These are phyloP conservation scores for Septoria petroselini DNA, from an alignment of 2,329 filamentous ascomycete genomes.

Conservation along the genomic window DNA sequence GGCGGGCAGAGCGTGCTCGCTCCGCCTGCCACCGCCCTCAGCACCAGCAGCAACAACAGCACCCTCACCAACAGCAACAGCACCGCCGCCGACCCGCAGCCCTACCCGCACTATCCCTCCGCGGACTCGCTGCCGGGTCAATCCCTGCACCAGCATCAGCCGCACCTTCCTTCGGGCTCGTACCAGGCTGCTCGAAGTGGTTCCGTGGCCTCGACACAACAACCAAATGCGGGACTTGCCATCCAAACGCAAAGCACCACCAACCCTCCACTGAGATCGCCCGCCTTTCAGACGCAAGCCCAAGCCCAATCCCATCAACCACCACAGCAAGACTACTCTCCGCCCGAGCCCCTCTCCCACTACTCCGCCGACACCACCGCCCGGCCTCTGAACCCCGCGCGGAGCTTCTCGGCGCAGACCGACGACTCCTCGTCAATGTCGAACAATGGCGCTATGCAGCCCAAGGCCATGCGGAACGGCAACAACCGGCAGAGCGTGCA, in stretches of 20 bases:
- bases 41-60: conserved; percentile 20
- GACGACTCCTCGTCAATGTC: conserved; percentile 36
- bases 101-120: conserved; percentile 18
- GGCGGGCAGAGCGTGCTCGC: conserved; percentile 30
- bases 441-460: conserved; percentile 34
- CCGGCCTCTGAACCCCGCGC: conserved; percentile 29
- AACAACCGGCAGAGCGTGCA: conserved; percentile 38
- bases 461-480: conserved; percentile 29
- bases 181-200: conserved; percentile 28
- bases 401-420: conserved; percentile 34
- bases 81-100: no score
- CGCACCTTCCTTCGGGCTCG: conserved; percentile 28
- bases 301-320: conserved; percentile 14
- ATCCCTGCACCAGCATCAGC: conserved; percentile 34
- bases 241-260: conserved; percentile 28
- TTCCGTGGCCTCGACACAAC: conserved; percentile 17
- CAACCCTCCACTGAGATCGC: conserved; percentile 13
- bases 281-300: conserved; percentile 14
- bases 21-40: conserved; percentile 24
- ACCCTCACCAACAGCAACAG: conserved; percentile 17
- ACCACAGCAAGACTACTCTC: conserved; percentile 23
- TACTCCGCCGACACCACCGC: conserved; percentile 24
- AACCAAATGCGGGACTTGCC: conserved; percentile 30
- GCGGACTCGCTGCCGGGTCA: conserved; percentile 32
- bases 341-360: conserved; percentile 28